Evolutionary conservation across 208 protist species (phyloP).

Genomic region (Leptomonas pyrrhocoris): DNA sequence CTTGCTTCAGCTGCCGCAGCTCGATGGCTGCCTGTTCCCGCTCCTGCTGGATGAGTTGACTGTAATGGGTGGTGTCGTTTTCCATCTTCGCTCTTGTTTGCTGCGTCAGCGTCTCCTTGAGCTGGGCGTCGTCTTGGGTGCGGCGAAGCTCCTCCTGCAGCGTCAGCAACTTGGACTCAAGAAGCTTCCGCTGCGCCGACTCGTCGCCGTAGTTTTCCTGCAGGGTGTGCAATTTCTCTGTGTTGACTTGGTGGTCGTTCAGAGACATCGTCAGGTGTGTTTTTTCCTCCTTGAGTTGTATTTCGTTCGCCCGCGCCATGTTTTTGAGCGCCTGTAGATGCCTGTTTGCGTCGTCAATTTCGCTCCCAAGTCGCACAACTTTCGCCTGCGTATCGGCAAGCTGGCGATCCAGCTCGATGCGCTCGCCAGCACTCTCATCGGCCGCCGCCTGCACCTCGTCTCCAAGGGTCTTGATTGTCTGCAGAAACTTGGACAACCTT

Average conservation of each 20-base stretch:
- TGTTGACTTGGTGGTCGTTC: conserved; percentile 44
- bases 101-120: conserved; percentile 65
- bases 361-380: conserved; percentile 45
- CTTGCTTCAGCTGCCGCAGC: conserved; percentile 64
- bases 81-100: conserved; percentile 65
- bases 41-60: conserved; percentile 70
- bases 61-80: conserved; percentile 63
- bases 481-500: conserved; percentile 51
- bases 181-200: conserved; percentile 38
- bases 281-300: conserved; percentile 58
- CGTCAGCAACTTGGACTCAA: conserved; percentile 52
- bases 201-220: conserved; percentile 51
- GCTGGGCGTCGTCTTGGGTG: conserved; percentile 41
- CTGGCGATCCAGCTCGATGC: conserved; percentile 64
- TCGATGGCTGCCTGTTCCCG: conserved; percentile 54
- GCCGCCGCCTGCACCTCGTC: conserved; percentile 50
- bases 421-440: conserved; percentile 49
- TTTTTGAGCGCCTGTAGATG: conserved; percentile 57
- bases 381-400: conserved; percentile 51
- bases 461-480: conserved; percentile 45
- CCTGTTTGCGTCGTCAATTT: conserved; percentile 53
- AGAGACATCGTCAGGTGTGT: conserved; percentile 46
- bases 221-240: conserved; percentile 41
- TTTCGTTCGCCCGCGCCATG: conserved; percentile 45
- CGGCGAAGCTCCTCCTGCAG: conserved; percentile 51